Conservation (phyloP, 2,329 filamentous ascomycete genomes). For the Penicillium italicum region DNA sequence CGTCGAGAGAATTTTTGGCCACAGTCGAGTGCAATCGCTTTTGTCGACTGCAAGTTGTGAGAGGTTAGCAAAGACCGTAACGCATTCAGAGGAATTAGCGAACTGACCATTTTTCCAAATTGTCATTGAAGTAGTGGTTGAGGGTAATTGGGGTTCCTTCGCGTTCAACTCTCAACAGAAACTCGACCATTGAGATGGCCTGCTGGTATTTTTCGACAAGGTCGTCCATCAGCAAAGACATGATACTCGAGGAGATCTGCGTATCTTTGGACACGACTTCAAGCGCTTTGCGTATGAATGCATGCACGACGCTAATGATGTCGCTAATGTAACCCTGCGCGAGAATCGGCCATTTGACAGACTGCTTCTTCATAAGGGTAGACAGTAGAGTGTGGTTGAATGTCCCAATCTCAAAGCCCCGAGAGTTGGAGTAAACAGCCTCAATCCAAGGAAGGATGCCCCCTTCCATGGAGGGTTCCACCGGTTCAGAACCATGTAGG, state of each 20-base stretch:
- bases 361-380: conserved; percentile 51
- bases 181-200: not conserved
- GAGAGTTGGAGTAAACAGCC: not conserved
- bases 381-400: not conserved
- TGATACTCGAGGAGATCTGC: conserved; percentile 43
- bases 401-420: not conserved
- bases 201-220: conserved; percentile 39
- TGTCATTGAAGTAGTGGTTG: conserved; percentile 52
- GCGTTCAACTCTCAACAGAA: conserved; percentile 51
- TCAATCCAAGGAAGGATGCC: not conserved
- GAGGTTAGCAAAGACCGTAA: not conserved
- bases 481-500: not conserved
- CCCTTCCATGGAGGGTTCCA: not conserved
- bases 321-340: conserved; percentile 50
- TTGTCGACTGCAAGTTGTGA: not conserved
- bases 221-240: conserved; percentile 43
- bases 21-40: not conserved
- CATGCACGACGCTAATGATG: conserved; percentile 51
- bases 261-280: conserved; percentile 43
- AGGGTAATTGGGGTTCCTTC: conserved; percentile 47
- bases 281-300: conserved; percentile 50
- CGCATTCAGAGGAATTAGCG: not conserved
- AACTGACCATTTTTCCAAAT: conserved; percentile 34
- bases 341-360: conserved; percentile 52
- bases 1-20: not conserved